Evolutionary conservation across 2,329 filamentous ascomycete genomes (phyloP), one percentile per base, ranked within the genome.

Genomic region (Ceratocystis ficicola): DNA sequence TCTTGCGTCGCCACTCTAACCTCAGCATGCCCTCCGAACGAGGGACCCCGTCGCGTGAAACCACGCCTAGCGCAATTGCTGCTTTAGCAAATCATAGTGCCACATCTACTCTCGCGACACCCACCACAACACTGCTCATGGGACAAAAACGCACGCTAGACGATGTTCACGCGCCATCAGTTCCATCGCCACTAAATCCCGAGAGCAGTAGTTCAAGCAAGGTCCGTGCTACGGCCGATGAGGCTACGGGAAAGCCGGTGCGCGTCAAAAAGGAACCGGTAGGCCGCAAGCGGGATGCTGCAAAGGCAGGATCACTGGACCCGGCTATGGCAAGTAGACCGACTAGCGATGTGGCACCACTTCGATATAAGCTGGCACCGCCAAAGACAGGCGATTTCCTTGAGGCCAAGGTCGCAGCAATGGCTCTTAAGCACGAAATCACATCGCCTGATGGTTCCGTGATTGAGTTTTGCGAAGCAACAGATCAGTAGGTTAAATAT

Each of bases 121-220:
- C 75, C 20, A 78, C 76, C 5, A 75, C 77, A 32, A 73, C 73
- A 25, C 76, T 79, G 63, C 79, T 79, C 8, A 76, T 86, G 28
- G 83, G 85, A 2, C 81, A 86, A 72, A 88, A 88, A 71, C 84
- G 86, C 67, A 77, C 79, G 25, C 78, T 87, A 36, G 86, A 88
- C 68, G 86, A 89, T 71, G 84, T 84, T 72, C 85, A 91, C 74
- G 81, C 81, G 68, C 88, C 88, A 3, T 80, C 85, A 12, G 80
- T 90, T 1, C 84, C 88, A 2, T 92, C 88, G 10, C 88, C 88
- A 32, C 81, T 92, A 68, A 91, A 91, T 70, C 85, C 86, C 60
- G 84, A 87, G 17, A 64, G 28, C 28, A 52, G 46, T n/a, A 52
- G 72, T 28, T 55, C 65, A 10, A 60, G 57, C 67, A 73, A 78